A percentile compares a stretch with the other conserved stretches of the same genome.
Evolutionary conservation across 2,329 filamentous ascomycete species (phyloP).

Genomic region (Metarhizium brunneum): DNA sequence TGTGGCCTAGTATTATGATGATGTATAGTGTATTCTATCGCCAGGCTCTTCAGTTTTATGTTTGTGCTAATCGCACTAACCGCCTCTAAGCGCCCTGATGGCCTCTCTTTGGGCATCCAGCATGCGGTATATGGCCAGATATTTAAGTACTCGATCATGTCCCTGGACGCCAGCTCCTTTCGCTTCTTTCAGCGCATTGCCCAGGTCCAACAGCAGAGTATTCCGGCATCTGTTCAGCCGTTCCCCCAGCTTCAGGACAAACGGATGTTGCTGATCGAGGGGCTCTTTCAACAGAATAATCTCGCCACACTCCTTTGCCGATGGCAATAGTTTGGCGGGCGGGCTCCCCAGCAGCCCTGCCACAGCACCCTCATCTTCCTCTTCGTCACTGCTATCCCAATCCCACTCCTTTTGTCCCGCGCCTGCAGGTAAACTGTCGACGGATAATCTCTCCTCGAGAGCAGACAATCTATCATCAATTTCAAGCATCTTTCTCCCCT

Average conservation of each 20-base stretch:
- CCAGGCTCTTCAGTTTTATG: neutral
- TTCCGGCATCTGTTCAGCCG: conserved; percentile 44
- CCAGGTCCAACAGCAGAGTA: conserved; percentile 46
- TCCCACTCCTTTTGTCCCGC: conserved; percentile 12
- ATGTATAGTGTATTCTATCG: neutral
- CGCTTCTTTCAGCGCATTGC: conserved; percentile 37
- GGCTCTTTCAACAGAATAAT: conserved; percentile 32
- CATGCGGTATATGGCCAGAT: conserved; percentile 42
- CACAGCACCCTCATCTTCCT: conserved; percentile 26
- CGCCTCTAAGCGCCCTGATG: conserved; percentile 35
- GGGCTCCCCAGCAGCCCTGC: conserved; percentile 34
- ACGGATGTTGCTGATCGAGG: conserved; percentile 37
- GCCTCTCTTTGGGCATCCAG: conserved; percentile 44
- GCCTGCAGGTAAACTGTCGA: conserved; percentile 30
- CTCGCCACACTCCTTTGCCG: conserved; percentile 36
- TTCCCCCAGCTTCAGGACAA: conserved; percentile 43
- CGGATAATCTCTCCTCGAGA: conserved; percentile 54
- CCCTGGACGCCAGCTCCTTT: conserved; percentile 33
- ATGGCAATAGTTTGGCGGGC: conserved; percentile 33
- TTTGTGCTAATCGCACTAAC: conserved; percentile 14
- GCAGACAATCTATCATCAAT: conserved; percentile 52
- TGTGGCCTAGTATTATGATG: conserved; percentile 16
- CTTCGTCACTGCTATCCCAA: conserved; percentile 29
- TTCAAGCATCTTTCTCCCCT: conserved; percentile 55
- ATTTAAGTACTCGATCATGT: conserved; percentile 37